Evolutionary conservation across 305 asterid species (phyloP).

Genomic region (Fraxinus ornus): DNA sequence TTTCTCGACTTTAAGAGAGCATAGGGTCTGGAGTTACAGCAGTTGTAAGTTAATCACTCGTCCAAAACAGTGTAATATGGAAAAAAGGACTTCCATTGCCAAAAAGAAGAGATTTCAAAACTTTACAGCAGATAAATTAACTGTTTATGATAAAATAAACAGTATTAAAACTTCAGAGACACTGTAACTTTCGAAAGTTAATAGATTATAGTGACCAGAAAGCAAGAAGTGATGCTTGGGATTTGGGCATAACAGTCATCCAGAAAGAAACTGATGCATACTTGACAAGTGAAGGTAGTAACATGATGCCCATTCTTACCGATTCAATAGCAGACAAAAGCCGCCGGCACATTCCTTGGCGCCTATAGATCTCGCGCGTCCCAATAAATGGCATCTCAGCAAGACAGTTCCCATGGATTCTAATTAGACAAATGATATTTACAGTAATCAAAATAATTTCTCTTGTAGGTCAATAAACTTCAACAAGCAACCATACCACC

Average conservation of each 20-base stretch:
- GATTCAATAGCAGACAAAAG: constrained; percentile 76
- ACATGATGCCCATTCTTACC: constrained; percentile 38
- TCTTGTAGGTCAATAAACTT: constrained; percentile 8
- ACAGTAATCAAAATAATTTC: constrained; percentile 22
- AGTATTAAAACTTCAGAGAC: not conserved
- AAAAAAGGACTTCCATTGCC: not conserved
- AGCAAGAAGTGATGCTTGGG: not conserved
- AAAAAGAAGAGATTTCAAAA: not conserved
- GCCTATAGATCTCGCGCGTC: constrained; percentile 84
- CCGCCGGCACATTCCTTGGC: constrained; percentile 97
- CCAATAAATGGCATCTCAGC: constrained; percentile 99
- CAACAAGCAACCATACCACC: constrained; percentile 13
- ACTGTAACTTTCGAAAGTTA: constrained; percentile 12
- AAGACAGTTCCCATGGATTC: constrained; percentile 83
- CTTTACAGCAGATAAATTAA: not conserved
- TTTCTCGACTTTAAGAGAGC: constrained; percentile 61
- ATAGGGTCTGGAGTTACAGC: constrained; percentile 59
- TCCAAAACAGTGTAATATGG: not conserved
- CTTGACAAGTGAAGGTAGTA: constrained; percentile 1
- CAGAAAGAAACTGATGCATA: constrained; percentile 13
- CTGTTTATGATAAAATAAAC: constrained; percentile 4
- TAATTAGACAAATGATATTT: constrained; percentile 28
- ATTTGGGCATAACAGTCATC: constrained; percentile 8
- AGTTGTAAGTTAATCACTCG: constrained; percentile 14
- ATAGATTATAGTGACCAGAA: constrained; percentile 14